These are phyloP conservation scores for Blastobotrys chiropterorum DNA, from an alignment of 805 yeast genomes.

Conservation along the genomic window DNA sequence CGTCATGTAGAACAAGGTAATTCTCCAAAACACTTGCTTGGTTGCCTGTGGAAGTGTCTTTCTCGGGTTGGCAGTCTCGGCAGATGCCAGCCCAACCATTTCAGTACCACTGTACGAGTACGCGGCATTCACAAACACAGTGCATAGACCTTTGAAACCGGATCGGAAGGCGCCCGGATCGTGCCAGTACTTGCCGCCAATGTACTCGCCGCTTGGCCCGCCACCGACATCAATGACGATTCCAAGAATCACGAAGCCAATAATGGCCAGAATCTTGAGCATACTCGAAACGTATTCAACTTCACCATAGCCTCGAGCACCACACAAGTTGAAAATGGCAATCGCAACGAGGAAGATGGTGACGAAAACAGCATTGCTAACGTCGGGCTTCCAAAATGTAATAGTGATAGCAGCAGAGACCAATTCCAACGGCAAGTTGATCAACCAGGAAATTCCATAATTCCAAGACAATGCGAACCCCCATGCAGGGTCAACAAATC, in stretches of 20 bases:
- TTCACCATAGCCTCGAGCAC: constrained; percentile 57
- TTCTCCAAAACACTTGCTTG: constrained; percentile 75
- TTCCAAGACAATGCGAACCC: constrained; percentile 69
- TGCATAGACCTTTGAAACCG: constrained; percentile 64
- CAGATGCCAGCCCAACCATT: constrained; percentile 62
- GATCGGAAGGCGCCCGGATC: constrained; percentile 52
- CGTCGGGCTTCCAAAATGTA: constrained; percentile 38
- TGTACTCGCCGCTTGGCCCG: constrained; percentile 41
- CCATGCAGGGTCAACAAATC: constrained; percentile 55
- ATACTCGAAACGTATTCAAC: constrained; percentile 54
- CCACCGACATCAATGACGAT: constrained; percentile 43
- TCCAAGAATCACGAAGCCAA: constrained; percentile 55
- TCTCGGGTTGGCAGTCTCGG: constrained; percentile 63
- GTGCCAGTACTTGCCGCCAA: constrained; percentile 37
- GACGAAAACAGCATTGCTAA: constrained; percentile 51
- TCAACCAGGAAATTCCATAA: constrained; percentile 46
- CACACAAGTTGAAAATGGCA: constrained; percentile 44
- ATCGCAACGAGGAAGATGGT: constrained; percentile 46
- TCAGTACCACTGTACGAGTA: constrained; percentile 71
- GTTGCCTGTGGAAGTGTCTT: constrained; percentile 61
- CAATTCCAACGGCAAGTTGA: constrained; percentile 57
- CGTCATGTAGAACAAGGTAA: constrained; percentile 56
- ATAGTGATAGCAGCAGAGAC: constrained; percentile 53
- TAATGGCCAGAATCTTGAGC: constrained; percentile 50
- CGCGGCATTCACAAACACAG: constrained; percentile 65